phyloP scores from a whole-genome alignment of 2,329 filamentous ascomycete genomes.

The Helotiales sp. region DNA sequence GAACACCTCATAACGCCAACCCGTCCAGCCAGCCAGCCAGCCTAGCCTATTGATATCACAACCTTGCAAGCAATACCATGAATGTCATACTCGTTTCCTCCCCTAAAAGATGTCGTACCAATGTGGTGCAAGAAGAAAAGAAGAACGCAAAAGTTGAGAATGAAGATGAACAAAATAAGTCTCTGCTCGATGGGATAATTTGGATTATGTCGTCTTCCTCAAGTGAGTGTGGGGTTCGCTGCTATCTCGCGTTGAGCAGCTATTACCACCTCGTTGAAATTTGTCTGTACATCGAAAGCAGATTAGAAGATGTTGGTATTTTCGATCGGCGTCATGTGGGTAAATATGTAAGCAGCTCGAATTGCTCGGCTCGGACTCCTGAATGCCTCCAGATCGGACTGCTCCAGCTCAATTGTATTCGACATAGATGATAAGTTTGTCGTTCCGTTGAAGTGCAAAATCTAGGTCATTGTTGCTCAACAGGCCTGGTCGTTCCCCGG shows the following conservation, averaged over 20 bases:
- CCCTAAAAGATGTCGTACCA: neutral
- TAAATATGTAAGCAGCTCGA: conserved; percentile 9
- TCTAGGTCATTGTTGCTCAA: conserved; percentile 82
- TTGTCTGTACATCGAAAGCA: conserved; percentile 40
- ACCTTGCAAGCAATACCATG: neutral
- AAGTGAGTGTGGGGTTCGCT: conserved; percentile 37
- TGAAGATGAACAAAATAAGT: neutral
- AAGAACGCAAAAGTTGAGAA: neutral
- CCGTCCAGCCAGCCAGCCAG: neutral
- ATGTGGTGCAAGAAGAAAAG: neutral
- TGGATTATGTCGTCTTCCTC: neutral
- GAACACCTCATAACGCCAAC: neutral
- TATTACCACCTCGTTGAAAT: conserved; percentile 35
- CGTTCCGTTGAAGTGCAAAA: conserved; percentile 79
- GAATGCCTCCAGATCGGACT: conserved; percentile 20
- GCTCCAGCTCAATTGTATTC: conserved; percentile 46
- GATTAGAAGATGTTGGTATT: conserved; percentile 39
- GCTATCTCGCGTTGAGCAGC: conserved; percentile 22
- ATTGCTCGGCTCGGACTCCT: neutral
- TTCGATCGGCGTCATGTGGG: conserved; percentile 12
- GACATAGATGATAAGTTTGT: conserved; percentile 82
- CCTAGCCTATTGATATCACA: conserved; percentile 8
- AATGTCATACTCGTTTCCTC: neutral
- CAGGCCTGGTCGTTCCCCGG: conserved; percentile 72
- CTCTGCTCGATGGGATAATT: neutral